Evolutionary conservation across 2,329 filamentous ascomycete genomes (phyloP).

Genomic region (Myriosclerotinia curreyana): DNA sequence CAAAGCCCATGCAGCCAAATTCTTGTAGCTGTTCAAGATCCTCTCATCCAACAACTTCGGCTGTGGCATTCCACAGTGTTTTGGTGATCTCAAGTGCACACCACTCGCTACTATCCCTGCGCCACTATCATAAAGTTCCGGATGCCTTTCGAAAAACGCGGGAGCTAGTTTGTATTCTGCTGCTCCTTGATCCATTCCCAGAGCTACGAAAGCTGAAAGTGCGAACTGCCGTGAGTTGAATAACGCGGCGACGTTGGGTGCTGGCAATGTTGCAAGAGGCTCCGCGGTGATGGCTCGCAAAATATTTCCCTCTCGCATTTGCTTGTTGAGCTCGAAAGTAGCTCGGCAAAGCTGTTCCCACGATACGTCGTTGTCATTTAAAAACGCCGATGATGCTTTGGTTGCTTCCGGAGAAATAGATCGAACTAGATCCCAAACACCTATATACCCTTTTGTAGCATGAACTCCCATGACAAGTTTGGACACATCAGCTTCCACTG

Average conservation of each 20-base stretch:
- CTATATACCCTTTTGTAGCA: slow-evolving; percentile 13
- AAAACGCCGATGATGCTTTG: not conserved
- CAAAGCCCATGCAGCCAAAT: slow-evolving; percentile 3
- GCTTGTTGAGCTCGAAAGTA: slow-evolving; percentile 8
- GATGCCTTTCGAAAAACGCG: slow-evolving; percentile 14
- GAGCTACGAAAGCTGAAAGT: slow-evolving; percentile 1
- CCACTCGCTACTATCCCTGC: slow-evolving; percentile 10
- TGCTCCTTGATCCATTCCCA: slow-evolving; percentile 8
- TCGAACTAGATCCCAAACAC: slow-evolving; percentile 13
- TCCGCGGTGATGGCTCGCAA: not conserved
- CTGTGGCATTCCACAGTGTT: not conserved
- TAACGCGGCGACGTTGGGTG: slow-evolving; percentile 7
- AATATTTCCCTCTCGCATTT: not conserved
- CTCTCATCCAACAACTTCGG: not conserved
- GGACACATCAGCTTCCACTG: slow-evolving; percentile 16
- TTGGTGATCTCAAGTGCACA: slow-evolving; percentile 7
- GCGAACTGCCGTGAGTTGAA: slow-evolving; percentile 6
- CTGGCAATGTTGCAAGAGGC: slow-evolving; percentile 6
- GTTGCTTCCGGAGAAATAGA: not conserved
- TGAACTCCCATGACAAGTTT: slow-evolving; percentile 5
- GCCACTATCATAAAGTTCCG: slow-evolving; percentile 19
- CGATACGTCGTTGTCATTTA: not conserved
- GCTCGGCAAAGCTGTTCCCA: slow-evolving; percentile 13
- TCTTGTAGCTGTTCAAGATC: not conserved
- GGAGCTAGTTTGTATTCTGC: slow-evolving; percentile 16